Base-by-base conservation (phyloP, 768 basidiomycete genomes). In the Amanita rimosa region DNA sequence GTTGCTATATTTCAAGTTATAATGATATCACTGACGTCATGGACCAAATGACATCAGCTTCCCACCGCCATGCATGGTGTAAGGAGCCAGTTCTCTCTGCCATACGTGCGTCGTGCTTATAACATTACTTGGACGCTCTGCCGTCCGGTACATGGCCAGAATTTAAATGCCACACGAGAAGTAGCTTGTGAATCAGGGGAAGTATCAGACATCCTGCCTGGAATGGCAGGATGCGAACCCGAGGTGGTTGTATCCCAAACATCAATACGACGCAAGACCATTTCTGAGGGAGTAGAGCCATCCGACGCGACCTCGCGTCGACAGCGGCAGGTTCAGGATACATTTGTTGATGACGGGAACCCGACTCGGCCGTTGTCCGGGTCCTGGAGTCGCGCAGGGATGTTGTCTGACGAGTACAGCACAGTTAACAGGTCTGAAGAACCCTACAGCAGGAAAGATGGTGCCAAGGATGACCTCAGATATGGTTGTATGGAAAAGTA, bases 401-500 rank as follows among this genome's bases (percentile, higher is more conserved):
- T 49, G 48, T 36, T 49, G 40, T 42, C 40, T 14, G 14, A 16
- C 5, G 48, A 49, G 31, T 49, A 49, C 26, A 40, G 43, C n/a
- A 31, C 36, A 21, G 48, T 49, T 27, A 49, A 49, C 21, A 41
- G n/a, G 6, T n/a, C n/a, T 2, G 48, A 49, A n/a, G 48, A 49
- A 33, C 48, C 48, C 8, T 49, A 49, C n/a, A 40, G 48, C 1
- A 49, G 48, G 31, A 49, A 42, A 22, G 48, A 49, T 17, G 48
- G 48, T 6, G 13, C 38, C 17, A 49, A 42, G 19, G 48, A 49
- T 9, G 48, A 49, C 22, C 39, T 49, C 29, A 41, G 48, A 40
- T 49, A 49, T 35, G 48, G 48, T 21, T 49, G 48, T 34, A 42
- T 49, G 48, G 48, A 49, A 33, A 49, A 49, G 21, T 49, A 49